Conservation (phyloP, 2,329 filamentous ascomycete species). For the Pestalotiopsis sp. region DNA sequence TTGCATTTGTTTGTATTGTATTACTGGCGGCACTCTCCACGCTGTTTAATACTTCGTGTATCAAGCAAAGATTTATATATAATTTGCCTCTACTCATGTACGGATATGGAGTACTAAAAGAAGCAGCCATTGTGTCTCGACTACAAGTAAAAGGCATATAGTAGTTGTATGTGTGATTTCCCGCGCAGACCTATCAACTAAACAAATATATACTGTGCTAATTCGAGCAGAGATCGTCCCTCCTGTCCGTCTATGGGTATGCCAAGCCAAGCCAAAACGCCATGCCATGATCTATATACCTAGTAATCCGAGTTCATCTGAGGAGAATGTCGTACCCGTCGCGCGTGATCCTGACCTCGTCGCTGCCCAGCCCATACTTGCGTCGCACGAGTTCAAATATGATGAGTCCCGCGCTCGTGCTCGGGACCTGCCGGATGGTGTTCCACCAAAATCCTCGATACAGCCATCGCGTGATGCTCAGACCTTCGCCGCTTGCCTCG, state of each 20-base stretch:
- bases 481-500: constrained; percentile 58
- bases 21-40: no score
- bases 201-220: background rate
- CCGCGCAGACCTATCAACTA: background rate
- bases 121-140: no score
- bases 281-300: background rate
- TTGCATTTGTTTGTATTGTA: no score
- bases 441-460: constrained; percentile 75
- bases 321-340: constrained; percentile 70
- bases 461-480: constrained; percentile 63
- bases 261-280: constrained; percentile 6
- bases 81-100: no score
- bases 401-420: constrained; percentile 75
- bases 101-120: no score
- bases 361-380: constrained; percentile 68
- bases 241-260: background rate
- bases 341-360: constrained; percentile 65
- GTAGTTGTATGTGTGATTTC: background rate
- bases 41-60: no score
- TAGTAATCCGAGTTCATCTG: background rate
- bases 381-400: constrained; percentile 77
- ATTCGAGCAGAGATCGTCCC: background rate
- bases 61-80: no score
- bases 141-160: background rate
- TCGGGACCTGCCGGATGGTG: constrained; percentile 74